Evolutionary conservation across 75 land plant species (phyloP), one percentile per base, ranked within the genome.

Genomic region (Sequoia sempervirens): DNA sequence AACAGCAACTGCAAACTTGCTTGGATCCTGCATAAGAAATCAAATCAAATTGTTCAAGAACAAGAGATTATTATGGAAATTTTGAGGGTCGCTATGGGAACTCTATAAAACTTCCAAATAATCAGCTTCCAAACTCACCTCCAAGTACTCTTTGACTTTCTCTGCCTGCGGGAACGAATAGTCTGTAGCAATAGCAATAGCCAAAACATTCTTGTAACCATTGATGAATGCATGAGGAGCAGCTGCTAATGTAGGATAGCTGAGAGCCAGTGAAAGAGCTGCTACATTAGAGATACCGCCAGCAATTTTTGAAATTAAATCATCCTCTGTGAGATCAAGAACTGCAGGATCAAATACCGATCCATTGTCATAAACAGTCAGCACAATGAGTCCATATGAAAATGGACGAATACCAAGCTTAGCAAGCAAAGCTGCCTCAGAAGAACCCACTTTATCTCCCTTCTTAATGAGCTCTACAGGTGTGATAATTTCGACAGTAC

Each of bases 111-210:
- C 37, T 13, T 84, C 3, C 26, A 79, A 38, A 74, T 37, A 20
- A 43, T 46, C 56, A 46, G 36, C 37, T 43, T 23, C 38, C 46
- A 64, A 83, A 41, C 82, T 53, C 53, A 90, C 91, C 93, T 87
- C 83, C 43, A 93, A 85, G 81, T 85, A 92, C 84, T 93, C 94
- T 87, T 91, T 93, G 5, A 89, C 88, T 84, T 91, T 81, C 80
- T 93, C 92, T 5, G 92, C 92, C 38, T 86, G 87, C 20, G 92
- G 89, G 89, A 89, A 92, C 14, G 94, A 90, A 75, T 90, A 93
- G 43, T 93, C 93, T 1, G 93, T 91, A 17, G 92, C 93, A 34
- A 91, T 75, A 41, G 93, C 87, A 43, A 91, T 43, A 54, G 95
- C 76, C n/a, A 92, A 80, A 52, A 91, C 89, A 74, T 91, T 91